Base-by-base conservation (phyloP, 2,329 filamentous ascomycete species). In the Alternaria sp. region DNA sequence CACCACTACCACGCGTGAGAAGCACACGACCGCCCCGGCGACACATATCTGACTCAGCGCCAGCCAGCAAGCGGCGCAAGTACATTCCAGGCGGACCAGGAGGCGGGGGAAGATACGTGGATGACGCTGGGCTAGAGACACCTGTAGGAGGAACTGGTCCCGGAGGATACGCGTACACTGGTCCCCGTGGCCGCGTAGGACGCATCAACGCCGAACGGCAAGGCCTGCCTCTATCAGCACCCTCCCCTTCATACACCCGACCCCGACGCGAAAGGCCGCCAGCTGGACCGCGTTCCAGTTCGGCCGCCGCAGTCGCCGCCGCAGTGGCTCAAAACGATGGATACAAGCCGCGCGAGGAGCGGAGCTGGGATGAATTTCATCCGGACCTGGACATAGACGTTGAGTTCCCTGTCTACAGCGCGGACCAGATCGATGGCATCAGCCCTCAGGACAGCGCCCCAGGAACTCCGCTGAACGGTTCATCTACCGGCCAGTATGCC, bases 281-380 rank as follows among this genome's bases (percentile, higher is more conserved):
- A 54, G 79, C 80, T 72, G 84, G 85, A 70, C 91, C 92, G 77
- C 87, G 92, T 67, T 96, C 92, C 79, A 93, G 90, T 71, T 94
- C 92, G 46, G 93, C 87, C n/a, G 93, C 94, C 12, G 93, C 93
- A 28, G 92, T 94, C 25, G 92, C 94, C 52, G 93, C 93, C 6
- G 91, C 92, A 4, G 91, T 95, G 60, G 92, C 93, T 69, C 93
- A 97, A 75, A 94, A 89, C 72, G 95, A 98, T 82, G 94, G 94
- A 52, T 98, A 98, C 81, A 99, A 99, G 78, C 95, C 95, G 32
- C 87, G 95, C 74, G 95, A 99, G 81, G 95, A 99, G 82, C 89
- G 94, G 64, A 92, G 93, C 54, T 99, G 94, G 93, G 94, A 97
- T 74, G 95, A 99, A 77, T 98, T 98, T 67, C 95, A 99, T 79